These are phyloP conservation scores for Coffea canephora DNA, from an alignment of 257 asterid species.

Conservation along the genomic window DNA sequence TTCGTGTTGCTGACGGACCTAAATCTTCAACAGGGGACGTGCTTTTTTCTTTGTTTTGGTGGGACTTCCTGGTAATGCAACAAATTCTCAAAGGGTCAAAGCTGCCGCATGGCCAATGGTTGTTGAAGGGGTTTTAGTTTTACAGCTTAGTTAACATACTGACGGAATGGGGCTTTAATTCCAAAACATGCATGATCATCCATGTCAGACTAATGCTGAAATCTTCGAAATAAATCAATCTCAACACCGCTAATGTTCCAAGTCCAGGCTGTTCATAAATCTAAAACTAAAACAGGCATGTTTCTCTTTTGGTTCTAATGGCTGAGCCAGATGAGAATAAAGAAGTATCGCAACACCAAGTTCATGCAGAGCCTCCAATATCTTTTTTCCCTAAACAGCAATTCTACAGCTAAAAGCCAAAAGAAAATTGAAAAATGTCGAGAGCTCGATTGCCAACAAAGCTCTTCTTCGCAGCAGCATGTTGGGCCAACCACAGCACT, in stretches of 20 bases:
- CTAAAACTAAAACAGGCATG: conserved; percentile 13
- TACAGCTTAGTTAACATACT: neutral
- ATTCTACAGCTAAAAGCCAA: conserved; percentile 28
- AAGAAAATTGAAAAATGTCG: conserved; percentile 13
- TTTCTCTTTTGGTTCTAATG: conserved; percentile 10
- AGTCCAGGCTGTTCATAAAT: neutral
- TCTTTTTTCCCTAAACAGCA: conserved; percentile 26
- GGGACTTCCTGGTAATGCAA: neutral
- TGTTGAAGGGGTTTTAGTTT: neutral
- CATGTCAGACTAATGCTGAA: neutral
- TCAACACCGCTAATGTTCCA: neutral
- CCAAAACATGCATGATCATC: neutral
- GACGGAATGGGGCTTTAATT: neutral
- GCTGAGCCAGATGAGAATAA: conserved; percentile 23
- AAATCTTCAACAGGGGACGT: too few relatives aligned
- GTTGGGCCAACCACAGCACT: conserved; percentile 14
- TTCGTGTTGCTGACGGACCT: neutral
- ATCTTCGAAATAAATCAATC: neutral
- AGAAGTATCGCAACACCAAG: conserved; percentile 23
- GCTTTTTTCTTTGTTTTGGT: too few relatives aligned
- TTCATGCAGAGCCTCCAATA: conserved; percentile 38
- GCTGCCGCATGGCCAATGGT: neutral
- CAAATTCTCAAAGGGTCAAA: neutral
- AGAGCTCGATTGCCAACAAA: conserved; percentile 21
- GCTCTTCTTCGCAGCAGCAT: conserved; percentile 20